Percentiles rank a stretch among this genome's conserved stretches.
phyloP scores from a whole-genome alignment of 768 basidiomycete species.

The Hirschioporus abietinus region DNA sequence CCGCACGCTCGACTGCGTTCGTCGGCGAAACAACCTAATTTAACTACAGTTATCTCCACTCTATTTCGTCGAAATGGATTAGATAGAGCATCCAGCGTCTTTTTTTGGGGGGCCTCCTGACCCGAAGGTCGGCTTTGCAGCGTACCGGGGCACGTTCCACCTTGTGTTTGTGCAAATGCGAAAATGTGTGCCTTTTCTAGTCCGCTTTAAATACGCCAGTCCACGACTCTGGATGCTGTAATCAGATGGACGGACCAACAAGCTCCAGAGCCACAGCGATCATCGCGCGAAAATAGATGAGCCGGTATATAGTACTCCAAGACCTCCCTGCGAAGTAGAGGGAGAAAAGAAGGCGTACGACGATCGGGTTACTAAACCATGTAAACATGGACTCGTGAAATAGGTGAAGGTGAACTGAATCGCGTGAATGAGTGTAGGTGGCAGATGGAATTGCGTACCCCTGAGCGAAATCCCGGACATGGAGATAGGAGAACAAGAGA shows the following conservation, averaged over 20 bases:
- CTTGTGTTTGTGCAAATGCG: not conserved
- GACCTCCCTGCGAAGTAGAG: not conserved
- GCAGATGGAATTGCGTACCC: too few relatives aligned
- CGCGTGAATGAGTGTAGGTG: too few relatives aligned
- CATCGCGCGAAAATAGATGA: not conserved
- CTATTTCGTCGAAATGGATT: not conserved
- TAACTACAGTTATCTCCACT: not conserved
- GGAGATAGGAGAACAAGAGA: too few relatives aligned
- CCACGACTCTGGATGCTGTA: too few relatives aligned
- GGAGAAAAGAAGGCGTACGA: not conserved
- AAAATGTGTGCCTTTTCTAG: not conserved
- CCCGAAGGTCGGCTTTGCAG: not conserved
- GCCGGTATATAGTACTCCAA: not conserved
- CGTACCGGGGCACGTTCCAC: not conserved
- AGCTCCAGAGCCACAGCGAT: not conserved
- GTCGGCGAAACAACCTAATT: not conserved
- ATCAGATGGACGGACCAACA: too few relatives aligned
- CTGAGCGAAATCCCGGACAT: too few relatives aligned
- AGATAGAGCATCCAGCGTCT: not conserved
- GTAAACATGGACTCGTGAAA: not conserved
- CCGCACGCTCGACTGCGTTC: too few relatives aligned
- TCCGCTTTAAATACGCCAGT: not conserved
- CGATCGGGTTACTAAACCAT: too few relatives aligned
- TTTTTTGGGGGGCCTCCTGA: not conserved
- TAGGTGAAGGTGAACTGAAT: not conserved